A percentile compares a stretch with the other conserved stretches of the same genome.
Evolutionary conservation across 768 basidiomycete species (phyloP).

Genomic region (Daedaleopsis sinensis): DNA sequence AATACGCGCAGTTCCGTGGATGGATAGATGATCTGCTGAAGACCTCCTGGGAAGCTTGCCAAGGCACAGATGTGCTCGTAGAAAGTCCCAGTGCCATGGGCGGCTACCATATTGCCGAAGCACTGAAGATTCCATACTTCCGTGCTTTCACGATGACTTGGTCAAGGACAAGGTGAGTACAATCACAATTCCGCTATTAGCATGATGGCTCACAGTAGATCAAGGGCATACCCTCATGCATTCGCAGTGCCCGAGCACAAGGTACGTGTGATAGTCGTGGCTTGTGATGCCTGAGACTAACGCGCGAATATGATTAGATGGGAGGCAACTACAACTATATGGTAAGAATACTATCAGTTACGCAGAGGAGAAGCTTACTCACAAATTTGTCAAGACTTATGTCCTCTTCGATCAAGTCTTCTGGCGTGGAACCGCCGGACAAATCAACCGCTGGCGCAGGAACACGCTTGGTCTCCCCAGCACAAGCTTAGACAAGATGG

Average conservation of each 20-base stretch:
- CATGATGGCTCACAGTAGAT: not conserved
- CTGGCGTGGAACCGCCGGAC: slow-evolving; percentile 92
- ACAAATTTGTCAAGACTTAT: slow-evolving; percentile 59
- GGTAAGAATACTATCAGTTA: slow-evolving; percentile 45
- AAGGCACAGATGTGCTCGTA: slow-evolving; percentile 89
- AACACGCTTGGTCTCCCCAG: slow-evolving; percentile 72
- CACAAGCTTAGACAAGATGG: slow-evolving; percentile 93
- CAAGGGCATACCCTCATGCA: slow-evolving; percentile 93
- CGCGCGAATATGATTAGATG: slow-evolving; percentile 57
- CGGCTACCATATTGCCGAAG: slow-evolving; percentile 96
- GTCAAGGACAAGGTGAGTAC: slow-evolving; percentile 77
- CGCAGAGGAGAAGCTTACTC: slow-evolving; percentile 1
- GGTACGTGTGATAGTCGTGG: slow-evolving; percentile 41
- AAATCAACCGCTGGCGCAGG: slow-evolving; percentile 93
- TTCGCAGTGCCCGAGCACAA: slow-evolving; percentile 97
- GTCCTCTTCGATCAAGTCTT: slow-evolving; percentile 98
- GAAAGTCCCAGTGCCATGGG: slow-evolving; percentile 98
- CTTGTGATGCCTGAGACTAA: not conserved
- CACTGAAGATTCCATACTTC: slow-evolving; percentile 90
- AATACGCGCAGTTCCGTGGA: slow-evolving; percentile 76
- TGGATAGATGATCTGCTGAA: slow-evolving; percentile 97
- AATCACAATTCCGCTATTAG: not conserved
- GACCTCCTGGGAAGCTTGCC: slow-evolving; percentile 96
- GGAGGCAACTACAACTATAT: slow-evolving; percentile 99
- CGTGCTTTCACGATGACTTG: slow-evolving; percentile 98